Base-by-base conservation (phyloP, 176 grass and related monocot genomes). In the Triticum aestivum region DNA sequence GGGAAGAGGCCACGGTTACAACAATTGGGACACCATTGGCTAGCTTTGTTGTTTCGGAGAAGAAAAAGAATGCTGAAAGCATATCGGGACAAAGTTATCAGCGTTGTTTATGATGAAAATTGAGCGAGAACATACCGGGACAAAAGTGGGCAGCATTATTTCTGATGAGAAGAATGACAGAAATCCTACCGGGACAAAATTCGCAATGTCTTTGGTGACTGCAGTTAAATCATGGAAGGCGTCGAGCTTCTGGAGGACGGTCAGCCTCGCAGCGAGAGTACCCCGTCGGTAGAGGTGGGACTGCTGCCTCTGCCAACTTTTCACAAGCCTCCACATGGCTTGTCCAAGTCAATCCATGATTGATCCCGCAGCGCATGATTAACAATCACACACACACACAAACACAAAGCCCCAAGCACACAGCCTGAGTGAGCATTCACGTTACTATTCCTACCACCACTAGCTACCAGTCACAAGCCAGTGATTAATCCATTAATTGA, bases 311-410 rank as follows among this genome's bases (percentile, higher is more conserved):
- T 80, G 68, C 21, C 65, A 75, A 69, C 67, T 80, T 87, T 80
- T 76, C 69, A 62, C 89, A 56, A 79, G 75, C 4, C 68, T 51
- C 85, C 89, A 87, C 89, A 91, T 87, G 81, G 85, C 35, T 2
- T 76, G 81, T 76, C 76, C 81, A 76, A 61, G 85, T 91, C 80
- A 73, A 79, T 83, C 67, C 33, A 66, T 87, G 65, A 59, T 45
- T 38, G 73, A 62, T 75, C 59, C 65, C 8, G 66, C 45, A 15
- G 35, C 75, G 73, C 89, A 83, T 84, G 85, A 83, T 84, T 59
- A 79, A 24, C 9, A 79, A 75, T 61, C 76, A 33, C 78, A 1
- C 21, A 32, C 21, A 32, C 81, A 3, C 65, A 21, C 67, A 49
- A 4, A 75, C 83, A 56, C 61, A 38, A 63, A 3, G 59, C 66